A percentile compares a stretch with the other conserved stretches of the same genome.
These are phyloP conservation scores for Tolypocladium paradoxum DNA, from an alignment of 2,329 filamentous ascomycete genomes.

Conservation along the genomic window DNA sequence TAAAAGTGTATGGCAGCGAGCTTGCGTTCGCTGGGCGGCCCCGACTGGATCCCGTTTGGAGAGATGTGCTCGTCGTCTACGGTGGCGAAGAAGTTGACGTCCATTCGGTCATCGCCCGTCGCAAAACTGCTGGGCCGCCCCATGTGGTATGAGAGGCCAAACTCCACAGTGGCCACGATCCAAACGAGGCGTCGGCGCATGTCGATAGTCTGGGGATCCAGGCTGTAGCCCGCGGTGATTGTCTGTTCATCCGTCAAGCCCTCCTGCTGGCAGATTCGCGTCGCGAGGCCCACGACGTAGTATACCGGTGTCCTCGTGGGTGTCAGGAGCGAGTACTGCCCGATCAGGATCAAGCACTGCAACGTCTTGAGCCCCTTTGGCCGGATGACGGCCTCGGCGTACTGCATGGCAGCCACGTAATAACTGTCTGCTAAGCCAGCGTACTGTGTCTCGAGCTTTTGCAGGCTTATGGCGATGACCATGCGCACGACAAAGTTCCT, in stretches of 20 bases:
- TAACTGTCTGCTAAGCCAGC: constrained; percentile 93
- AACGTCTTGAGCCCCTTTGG: constrained; percentile 86
- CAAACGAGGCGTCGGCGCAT: constrained; percentile 83
- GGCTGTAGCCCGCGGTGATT: constrained; percentile 52
- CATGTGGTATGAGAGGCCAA: constrained; percentile 75
- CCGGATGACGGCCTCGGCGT: constrained; percentile 71
- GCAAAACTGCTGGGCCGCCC: constrained; percentile 81
- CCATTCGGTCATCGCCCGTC: constrained; percentile 68
- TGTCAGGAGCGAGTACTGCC: constrained; percentile 83
- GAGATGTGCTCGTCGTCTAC: constrained; percentile 80
- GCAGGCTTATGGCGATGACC: constrained; percentile 88
- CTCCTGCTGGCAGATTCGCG: constrained; percentile 79
- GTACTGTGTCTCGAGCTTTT: constrained; percentile 81
- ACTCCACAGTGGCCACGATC: constrained; percentile 82
- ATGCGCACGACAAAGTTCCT: constrained; percentile 83
- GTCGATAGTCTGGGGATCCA: constrained; percentile 70
- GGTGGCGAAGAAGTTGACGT: constrained; percentile 75
- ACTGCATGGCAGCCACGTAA: constrained; percentile 79
- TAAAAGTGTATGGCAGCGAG: constrained; percentile 86
- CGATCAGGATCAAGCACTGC: constrained; percentile 80
- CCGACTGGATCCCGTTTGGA: constrained; percentile 59
- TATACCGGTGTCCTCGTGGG: constrained; percentile 88
- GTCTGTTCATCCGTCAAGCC: constrained; percentile 84
- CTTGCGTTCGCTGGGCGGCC: constrained; percentile 70
- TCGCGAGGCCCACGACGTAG: constrained; percentile 82